Conservation (phyloP, 2,329 filamentous ascomycete genomes). For the Trichoderma sp. region DNA sequence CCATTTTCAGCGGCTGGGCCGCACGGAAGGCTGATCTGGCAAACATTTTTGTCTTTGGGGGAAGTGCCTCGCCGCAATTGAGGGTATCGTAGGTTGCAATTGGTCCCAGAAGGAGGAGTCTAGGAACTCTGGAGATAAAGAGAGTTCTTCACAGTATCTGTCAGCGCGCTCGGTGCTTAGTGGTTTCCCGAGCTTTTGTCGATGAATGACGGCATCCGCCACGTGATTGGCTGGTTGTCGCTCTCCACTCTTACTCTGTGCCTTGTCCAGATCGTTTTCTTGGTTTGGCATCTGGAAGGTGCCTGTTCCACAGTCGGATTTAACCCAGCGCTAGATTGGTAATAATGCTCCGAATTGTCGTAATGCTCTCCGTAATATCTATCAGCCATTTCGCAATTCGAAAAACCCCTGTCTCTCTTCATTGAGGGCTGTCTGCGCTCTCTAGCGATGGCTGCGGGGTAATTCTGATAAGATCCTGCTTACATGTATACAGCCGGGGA, state of each 20-base stretch:
- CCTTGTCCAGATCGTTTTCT: background rate
- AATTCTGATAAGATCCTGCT: background rate
- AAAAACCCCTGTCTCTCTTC: background rate
- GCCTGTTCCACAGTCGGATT: background rate
- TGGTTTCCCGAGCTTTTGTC: constrained; percentile 13
- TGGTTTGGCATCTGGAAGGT: background rate
- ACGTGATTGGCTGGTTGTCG: constrained; percentile 23
- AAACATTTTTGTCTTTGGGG: constrained; percentile 55
- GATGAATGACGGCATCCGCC: constrained; percentile 23
- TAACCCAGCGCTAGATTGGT: background rate
- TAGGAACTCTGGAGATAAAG: background rate
- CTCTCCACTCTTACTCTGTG: background rate
- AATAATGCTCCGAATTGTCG: background rate
- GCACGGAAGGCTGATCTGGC: constrained; percentile 65
- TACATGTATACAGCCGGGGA: background rate
- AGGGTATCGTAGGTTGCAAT: background rate
- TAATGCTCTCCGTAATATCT: background rate
- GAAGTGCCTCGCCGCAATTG: constrained; percentile 4
- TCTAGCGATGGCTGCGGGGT: background rate
- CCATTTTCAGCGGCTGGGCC: constrained; percentile 65
- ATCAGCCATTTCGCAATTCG: background rate
- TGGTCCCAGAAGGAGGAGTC: background rate
- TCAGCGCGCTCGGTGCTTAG: background rate
- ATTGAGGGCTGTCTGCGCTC: background rate
- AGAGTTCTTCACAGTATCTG: background rate